Conservation (phyloP, 2,329 filamentous ascomycete genomes). For the Monosporascus sp. region DNA sequence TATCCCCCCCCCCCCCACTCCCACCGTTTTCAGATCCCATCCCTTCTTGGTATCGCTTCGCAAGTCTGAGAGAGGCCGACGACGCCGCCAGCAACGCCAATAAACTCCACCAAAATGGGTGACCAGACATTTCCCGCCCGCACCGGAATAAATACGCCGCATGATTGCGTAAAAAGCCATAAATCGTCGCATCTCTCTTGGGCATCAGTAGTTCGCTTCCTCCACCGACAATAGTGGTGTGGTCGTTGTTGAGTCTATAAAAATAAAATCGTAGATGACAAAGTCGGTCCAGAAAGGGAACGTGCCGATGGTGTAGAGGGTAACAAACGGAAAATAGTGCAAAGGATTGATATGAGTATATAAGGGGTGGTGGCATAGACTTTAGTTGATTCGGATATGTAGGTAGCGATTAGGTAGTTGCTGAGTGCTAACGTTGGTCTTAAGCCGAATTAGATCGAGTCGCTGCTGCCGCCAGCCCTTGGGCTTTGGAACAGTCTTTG, state of each 20-base stretch:
- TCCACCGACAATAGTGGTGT: slow-evolving; percentile 4
- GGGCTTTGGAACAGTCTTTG: slow-evolving; percentile 22
- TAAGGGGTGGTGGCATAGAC: slow-evolving; percentile 12
- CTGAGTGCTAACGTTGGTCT: background rate
- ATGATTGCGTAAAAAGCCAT: slow-evolving; percentile 16
- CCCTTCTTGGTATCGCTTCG: slow-evolving; percentile 17
- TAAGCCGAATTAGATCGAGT: slow-evolving; percentile 22
- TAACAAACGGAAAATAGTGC: slow-evolving; percentile 20
- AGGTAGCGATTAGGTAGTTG: slow-evolving; percentile 3
- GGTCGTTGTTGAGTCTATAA: slow-evolving; percentile 10
- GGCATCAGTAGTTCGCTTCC: background rate
- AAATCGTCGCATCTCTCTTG: slow-evolving; percentile 14
- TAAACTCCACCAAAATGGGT: slow-evolving; percentile 17
- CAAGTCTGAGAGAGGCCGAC: slow-evolving; percentile 8
- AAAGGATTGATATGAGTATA: slow-evolving; percentile 3
- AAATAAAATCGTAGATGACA: slow-evolving; percentile 5
- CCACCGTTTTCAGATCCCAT: slow-evolving; percentile 5
- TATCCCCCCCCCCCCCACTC: too few relatives aligned
- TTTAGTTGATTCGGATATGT: slow-evolving; percentile 18
- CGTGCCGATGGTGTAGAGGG: slow-evolving; percentile 7
- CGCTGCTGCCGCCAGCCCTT: slow-evolving; percentile 7
- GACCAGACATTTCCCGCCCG: slow-evolving; percentile 12
- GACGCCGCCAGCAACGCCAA: slow-evolving; percentile 20
- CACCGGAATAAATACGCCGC: slow-evolving; percentile 11
- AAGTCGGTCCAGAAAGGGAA: slow-evolving; percentile 2